These are phyloP conservation scores for Xylaria sp. DNA, from an alignment of 2,329 filamentous ascomycete species.

Conservation along the genomic window DNA sequence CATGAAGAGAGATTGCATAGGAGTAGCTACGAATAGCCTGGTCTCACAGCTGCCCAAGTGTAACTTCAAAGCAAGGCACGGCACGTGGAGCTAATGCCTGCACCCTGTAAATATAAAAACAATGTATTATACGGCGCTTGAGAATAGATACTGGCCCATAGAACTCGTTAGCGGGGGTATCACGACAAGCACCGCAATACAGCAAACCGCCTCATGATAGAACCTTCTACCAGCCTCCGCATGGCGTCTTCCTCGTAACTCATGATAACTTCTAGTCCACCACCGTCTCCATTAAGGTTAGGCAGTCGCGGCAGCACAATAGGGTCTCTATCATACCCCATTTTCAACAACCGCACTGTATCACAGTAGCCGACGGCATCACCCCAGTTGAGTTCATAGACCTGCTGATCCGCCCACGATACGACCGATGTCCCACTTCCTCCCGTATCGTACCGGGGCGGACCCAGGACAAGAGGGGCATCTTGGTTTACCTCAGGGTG, in stretches of 20 bases:
- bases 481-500: slow-evolving; percentile 6
- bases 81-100: background rate
- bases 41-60: background rate
- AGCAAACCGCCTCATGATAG: slow-evolving; percentile 28
- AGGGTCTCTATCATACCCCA: slow-evolving; percentile 31
- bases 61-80: background rate
- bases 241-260: slow-evolving; percentile 31
- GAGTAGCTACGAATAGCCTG: background rate
- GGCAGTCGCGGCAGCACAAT: slow-evolving; percentile 39
- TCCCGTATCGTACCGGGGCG: background rate
- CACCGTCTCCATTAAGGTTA: slow-evolving; percentile 4
- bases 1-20: background rate
- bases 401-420: slow-evolving; percentile 40
- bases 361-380: slow-evolving; percentile 34
- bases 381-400: slow-evolving; percentile 39
- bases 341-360: slow-evolving; percentile 34
- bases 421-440: slow-evolving; percentile 36
- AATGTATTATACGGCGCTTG: slow-evolving; percentile 4
- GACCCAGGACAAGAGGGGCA: slow-evolving; percentile 8
- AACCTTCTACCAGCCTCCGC: slow-evolving; percentile 26
- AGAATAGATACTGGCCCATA: background rate
- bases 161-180: background rate
- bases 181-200: slow-evolving; percentile 32
- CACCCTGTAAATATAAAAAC: background rate
- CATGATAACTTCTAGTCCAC: slow-evolving; percentile 36